Evolutionary conservation across 2,329 filamentous ascomycete species (phyloP), one percentile per base, ranked within the genome.

Genomic region (Thermothelomyces thermophilus): DNA sequence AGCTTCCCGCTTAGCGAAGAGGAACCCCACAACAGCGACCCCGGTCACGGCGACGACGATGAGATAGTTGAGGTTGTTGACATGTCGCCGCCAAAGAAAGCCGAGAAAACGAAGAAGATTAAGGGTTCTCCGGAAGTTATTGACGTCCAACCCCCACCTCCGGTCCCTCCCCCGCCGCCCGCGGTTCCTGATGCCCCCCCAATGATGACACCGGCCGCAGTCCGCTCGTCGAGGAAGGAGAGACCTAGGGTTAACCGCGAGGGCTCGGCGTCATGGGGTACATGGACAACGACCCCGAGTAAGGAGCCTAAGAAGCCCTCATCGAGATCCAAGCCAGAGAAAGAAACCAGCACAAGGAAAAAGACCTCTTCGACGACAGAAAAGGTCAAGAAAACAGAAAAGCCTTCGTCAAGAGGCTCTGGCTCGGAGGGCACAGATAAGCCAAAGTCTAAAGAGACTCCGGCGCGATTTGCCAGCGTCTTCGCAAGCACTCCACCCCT

Each of bases 171-270:
- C 8, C 66, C 74, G 6, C 70, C 73, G n/a, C 71, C 73, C 2
- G 68, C 70, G 16, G 71, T 70, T 5, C 70, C 72, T 19, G 75
- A 78, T 44, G 68, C 67, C 35, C 73, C 74, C 28, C 63, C 71
- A 41, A 41, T 49, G 34, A 81, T 74, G 53, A 48, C 46, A 10
- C 54, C 54, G 16, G 47, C 48, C 14, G 31, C 43, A 1, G 31
- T 37, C 11, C 55, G 50, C 41, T 80, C 77, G 46, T 74, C 74
- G 3, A 87, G 82, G 68, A 94, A 86, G 64, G 87, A 94, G 56
- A 84, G 89, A 13, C 72, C 85, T 24, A 88, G 84, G 62, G 80
- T 90, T 56, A 86, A 82, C 58, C 86, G 87, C 51, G 83, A 86
- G 33, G 76, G 79, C 31, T 73, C 79, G 7, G 34, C 55, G 11